Base-by-base conservation (phyloP, 768 basidiomycete genomes). In the Serendipita sp. region DNA sequence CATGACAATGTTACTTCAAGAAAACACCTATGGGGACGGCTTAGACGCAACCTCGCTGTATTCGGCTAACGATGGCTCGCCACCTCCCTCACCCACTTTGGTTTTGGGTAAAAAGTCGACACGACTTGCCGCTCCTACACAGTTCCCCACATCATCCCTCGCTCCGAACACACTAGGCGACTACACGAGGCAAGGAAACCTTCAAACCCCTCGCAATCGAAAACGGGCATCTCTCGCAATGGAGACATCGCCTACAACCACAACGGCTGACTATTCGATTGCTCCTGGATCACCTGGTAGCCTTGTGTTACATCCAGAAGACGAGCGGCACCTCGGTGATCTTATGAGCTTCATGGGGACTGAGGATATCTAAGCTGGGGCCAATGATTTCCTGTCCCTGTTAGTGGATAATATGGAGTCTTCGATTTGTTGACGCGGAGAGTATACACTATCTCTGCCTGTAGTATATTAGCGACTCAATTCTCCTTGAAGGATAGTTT, bases 191-290 rank as follows among this genome's bases (percentile, higher is more conserved):
- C 24, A 37, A 10, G 24, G 16, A 4, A 35, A 10, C 24, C 56
- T n/a, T n/a, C 56, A 60, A 11, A 60, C 56, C 7, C 56, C 56
- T 16, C 56, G 56, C 8, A 60, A 60, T 60, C 56, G 56, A 16
- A 24, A 35, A n/a, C 56, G 28, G 4, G 8, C 56, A 28, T 60
- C 56, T n/a, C 10, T n/a, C 24, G 16, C 35, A 11, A 60, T 60
- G 56, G 56, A 60, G 56, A 60, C 32, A 28, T 60, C 56, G 10
- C 56, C 56, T 28, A 60, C 56, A n/a, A 60, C 56, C 24, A 60
- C 56, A 10, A 60, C 56, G n/a, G 56, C 56, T 8, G 56, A 60
- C 35, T 60, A 60, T n/a, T 60, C 56, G 35, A 32, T 60, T 10
- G 28, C 24, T n/a, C 56, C 56, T 32, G 56, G 56, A 32, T 60